These are phyloP conservation scores for Lumnitzera littorea DNA, from an alignment of 345 rosid species.

Conservation along the genomic window DNA sequence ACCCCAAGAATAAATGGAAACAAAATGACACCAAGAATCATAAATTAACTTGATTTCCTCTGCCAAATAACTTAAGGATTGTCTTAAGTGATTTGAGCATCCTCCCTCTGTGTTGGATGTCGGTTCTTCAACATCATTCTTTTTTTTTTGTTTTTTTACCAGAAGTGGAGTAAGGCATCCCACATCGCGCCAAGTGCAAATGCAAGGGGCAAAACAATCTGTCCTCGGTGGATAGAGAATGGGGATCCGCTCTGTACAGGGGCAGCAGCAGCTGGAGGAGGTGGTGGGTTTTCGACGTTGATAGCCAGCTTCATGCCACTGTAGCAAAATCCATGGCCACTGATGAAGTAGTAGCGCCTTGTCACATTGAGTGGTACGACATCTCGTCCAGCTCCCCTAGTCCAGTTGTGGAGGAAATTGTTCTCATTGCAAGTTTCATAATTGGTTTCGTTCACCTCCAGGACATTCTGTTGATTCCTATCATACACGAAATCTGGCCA, in stretches of 20 bases:
- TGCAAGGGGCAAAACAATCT: slow-evolving; percentile 31
- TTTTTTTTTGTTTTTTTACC: slow-evolving; percentile 10
- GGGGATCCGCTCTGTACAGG: slow-evolving; percentile 30
- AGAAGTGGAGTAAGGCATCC: slow-evolving; percentile 37
- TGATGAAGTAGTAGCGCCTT: slow-evolving; percentile 58
- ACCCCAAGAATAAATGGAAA: not conserved
- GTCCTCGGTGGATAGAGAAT: slow-evolving; percentile 20
- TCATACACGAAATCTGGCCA: slow-evolving; percentile 77
- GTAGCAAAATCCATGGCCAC: slow-evolving; percentile 89
- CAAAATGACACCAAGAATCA: not conserved
- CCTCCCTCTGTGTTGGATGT: not conserved
- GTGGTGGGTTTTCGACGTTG: slow-evolving; percentile 59
- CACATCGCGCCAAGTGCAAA: slow-evolving; percentile 42
- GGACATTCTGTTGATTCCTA: slow-evolving; percentile 72
- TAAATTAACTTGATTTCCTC: too few species aligned
- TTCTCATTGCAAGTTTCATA: slow-evolving; percentile 63
- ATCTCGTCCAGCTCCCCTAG: slow-evolving; percentile 84
- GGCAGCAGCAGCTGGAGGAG: slow-evolving; percentile 48
- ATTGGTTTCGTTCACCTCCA: slow-evolving; percentile 82
- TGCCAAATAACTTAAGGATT: not conserved
- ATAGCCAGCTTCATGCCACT: slow-evolving; percentile 69
- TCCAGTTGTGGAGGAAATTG: slow-evolving; percentile 74
- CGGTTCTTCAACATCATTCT: not conserved
- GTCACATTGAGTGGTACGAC: slow-evolving; percentile 82
- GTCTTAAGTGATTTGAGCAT: not conserved